These are phyloP conservation scores for Paramecium bursaria DNA, from an alignment of 73 alveolate species.

Conservation along the genomic window DNA sequence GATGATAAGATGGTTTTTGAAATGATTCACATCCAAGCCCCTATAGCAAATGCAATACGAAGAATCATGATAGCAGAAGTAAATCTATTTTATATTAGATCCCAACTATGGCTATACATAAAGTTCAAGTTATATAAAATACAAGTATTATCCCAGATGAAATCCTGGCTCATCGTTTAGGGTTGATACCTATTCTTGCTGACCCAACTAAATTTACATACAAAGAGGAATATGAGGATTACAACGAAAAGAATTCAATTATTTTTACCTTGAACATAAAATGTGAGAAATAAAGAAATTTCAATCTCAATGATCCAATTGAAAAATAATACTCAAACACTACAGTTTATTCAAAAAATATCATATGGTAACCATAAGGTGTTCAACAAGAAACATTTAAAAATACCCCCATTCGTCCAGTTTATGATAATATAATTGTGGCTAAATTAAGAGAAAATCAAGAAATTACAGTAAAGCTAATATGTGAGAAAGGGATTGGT, in stretches of 20 bases:
- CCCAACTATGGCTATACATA: slow-evolving; percentile 99
- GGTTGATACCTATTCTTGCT: slow-evolving; percentile 94
- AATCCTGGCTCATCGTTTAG: slow-evolving; percentile 96
- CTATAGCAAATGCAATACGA: slow-evolving; percentile 96
- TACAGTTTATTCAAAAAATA: slow-evolving; percentile 83
- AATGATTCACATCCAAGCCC: slow-evolving; percentile 92
- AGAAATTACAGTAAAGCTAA: slow-evolving; percentile 92
- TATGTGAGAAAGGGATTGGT: slow-evolving; percentile 96
- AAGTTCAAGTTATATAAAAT: slow-evolving; percentile 92
- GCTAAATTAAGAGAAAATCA: slow-evolving; percentile 96
- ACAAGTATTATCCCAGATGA: slow-evolving; percentile 98
- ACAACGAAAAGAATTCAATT: slow-evolving; percentile 84
- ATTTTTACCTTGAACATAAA: slow-evolving; percentile 84
- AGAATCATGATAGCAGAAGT: slow-evolving; percentile 96
- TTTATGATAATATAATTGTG: slow-evolving; percentile 90
- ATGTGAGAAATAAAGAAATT: slow-evolving; percentile 81
- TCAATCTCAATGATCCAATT: slow-evolving; percentile 77
- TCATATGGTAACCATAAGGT: slow-evolving; percentile 88
- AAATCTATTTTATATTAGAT: slow-evolving; percentile 54
- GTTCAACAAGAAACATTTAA: slow-evolving; percentile 79
- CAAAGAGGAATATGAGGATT: slow-evolving; percentile 77
- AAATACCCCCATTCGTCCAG: slow-evolving; percentile 82
- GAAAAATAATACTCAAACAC: slow-evolving; percentile 75
- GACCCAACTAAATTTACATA: slow-evolving; percentile 90
- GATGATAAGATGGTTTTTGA: slow-evolving; percentile 94